Evolutionary conservation across 306 rosid species (phyloP).

Genomic region (Lithocarpus polystachyus): DNA sequence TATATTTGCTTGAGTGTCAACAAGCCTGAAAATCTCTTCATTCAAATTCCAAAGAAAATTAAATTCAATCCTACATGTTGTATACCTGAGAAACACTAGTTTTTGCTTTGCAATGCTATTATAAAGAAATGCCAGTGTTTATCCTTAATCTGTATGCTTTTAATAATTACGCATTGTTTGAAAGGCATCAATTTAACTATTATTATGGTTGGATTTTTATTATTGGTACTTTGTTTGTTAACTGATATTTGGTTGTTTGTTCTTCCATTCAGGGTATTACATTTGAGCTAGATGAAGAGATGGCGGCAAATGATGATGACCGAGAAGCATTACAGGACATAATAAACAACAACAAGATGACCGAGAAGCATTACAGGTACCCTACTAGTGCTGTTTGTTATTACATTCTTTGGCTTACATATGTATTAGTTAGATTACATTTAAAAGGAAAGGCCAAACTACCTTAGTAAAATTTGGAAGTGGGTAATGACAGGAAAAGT

Average conservation of each 20-base stretch:
- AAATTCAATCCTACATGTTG: too few species aligned
- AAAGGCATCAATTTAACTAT: not conserved
- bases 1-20: too few species aligned
- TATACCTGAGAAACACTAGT: too few species aligned
- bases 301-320: conserved; percentile 69
- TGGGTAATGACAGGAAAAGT: not conserved
- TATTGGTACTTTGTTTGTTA: not conserved
- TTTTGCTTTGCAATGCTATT: too few species aligned
- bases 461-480: not conserved
- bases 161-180: not conserved
- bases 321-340: conserved; percentile 69
- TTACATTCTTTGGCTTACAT: not conserved
- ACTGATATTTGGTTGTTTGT: not conserved
- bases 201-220: not conserved
- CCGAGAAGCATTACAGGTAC: too few species aligned
- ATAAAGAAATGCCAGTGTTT: too few species aligned
- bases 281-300: conserved; percentile 77
- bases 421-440: too few species aligned
- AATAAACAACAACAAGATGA: conserved; percentile 59
- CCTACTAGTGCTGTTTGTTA: too few species aligned
- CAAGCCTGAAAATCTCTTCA: too few species aligned
- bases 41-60: too few species aligned
- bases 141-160: conserved; percentile 13
- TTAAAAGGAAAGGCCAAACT: not conserved
- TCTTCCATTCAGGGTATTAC: conserved; percentile 54